These are phyloP conservation scores for Suillus alpinus DNA, from an alignment of 768 basidiomycete genomes.

Conservation along the genomic window DNA sequence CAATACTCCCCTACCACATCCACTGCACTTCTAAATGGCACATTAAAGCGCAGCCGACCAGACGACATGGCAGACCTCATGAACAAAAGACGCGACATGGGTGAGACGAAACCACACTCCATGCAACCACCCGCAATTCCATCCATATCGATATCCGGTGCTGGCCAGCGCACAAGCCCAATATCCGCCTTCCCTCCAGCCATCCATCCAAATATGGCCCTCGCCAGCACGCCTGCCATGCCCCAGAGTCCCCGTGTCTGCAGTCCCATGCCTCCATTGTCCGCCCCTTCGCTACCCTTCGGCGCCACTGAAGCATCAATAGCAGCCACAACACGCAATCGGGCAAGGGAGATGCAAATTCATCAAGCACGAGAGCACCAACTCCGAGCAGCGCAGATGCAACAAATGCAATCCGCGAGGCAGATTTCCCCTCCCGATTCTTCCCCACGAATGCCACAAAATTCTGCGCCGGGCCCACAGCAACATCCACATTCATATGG, in stretches of 20 bases:
- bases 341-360: conserved; percentile 34
- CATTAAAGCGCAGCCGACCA: conserved; percentile 62
- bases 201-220: conserved; percentile 14
- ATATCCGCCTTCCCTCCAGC: conserved; percentile 18
- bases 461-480: conserved; percentile 13
- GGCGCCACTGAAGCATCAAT: conserved; percentile 34
- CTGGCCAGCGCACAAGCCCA: conserved; percentile 21
- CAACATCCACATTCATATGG: conserved; percentile 22
- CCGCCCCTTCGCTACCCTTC: conserved; percentile 30
- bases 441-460: conserved; percentile 19
- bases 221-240: conserved; percentile 14
- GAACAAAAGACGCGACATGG: conserved; percentile 69
- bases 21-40: conserved; percentile 21
- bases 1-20: conserved; percentile 20
- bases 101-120: conserved; percentile 51
- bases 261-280: conserved; percentile 30
- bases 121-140: conserved; percentile 41
- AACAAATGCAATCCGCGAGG: conserved; percentile 28
- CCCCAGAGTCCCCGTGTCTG: conserved; percentile 32
- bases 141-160: conserved; percentile 24
- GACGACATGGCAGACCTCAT: conserved; percentile 47
- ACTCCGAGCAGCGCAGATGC: conserved; percentile 30
- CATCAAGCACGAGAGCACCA: conserved; percentile 35
- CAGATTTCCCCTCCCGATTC: conserved; percentile 44
- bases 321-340: conserved; percentile 30